A percentile compares a stretch with the other conserved stretches of the same genome.
These are phyloP conservation scores for Annulohypoxylon moriforme DNA, from an alignment of 495 filamentous ascomycete genomes.

Conservation along the genomic window DNA sequence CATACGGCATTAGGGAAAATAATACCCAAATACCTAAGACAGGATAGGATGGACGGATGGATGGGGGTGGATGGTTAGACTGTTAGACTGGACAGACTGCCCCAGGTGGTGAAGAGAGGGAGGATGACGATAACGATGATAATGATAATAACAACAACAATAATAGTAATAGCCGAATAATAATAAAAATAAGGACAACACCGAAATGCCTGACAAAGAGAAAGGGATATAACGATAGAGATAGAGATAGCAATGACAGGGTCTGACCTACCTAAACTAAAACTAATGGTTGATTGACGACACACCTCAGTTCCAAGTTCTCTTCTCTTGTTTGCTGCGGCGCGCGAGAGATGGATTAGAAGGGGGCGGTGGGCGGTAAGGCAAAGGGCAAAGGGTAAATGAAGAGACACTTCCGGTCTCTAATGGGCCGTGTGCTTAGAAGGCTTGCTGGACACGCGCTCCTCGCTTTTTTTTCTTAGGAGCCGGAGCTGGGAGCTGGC, in stretches of 20 bases:
- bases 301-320: background rate
- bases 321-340: constrained; percentile 32
- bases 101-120: background rate
- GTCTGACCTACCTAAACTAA: constrained; percentile 44
- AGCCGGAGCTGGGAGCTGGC: constrained; percentile 11
- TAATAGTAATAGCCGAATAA: background rate
- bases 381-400: background rate
- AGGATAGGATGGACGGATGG: background rate
- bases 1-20: constrained; percentile 14
- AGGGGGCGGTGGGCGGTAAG: constrained; percentile 26
- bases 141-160: background rate
- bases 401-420: constrained; percentile 40
- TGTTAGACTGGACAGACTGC: background rate
- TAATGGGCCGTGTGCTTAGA: background rate
- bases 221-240: constrained; percentile 9
- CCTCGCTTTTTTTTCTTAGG: background rate
- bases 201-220: background rate
- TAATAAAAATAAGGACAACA: background rate
- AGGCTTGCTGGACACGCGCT: background rate
- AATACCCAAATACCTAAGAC: constrained; percentile 18
- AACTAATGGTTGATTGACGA: constrained; percentile 39
- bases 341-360: constrained; percentile 23
- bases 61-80: background rate
- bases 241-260: constrained; percentile 20
- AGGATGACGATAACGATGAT: background rate